Base-by-base conservation (phyloP, 805 yeast species). In the Ogataea angusta region DNA sequence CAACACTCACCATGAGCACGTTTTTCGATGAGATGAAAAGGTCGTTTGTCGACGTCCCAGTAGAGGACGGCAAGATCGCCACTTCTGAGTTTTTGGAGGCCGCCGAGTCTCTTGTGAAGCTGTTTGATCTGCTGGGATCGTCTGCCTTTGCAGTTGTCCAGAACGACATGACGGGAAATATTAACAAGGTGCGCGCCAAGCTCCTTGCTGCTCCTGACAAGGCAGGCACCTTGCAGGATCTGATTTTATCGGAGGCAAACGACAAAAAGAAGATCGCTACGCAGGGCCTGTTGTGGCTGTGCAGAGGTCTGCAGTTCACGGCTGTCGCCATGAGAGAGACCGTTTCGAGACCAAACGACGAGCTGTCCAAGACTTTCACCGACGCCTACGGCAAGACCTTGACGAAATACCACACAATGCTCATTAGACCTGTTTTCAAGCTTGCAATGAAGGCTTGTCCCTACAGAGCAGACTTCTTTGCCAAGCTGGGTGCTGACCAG, bases 381-480 rank as follows among this genome's bases (percentile, higher is more conserved):
- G 84, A 81, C 54, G 85, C 95, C n/a, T 88, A 88, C 69, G 58
- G 72, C 47, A 84, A 82, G 67, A 88, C 96, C 5, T 74, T 88
- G 60, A 74, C 83, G 45, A 80, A 88, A 64, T 82, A 79, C 67
- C 96, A 88, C 68, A 80, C 82, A 39, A 77, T 88, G 75, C 69
- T 88, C 56, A 73, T 88, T 47, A 84, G 82, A 58, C 95, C 95
- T 19, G 79, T 89, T 38, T 88, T 88, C 76, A 86, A 86, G 67
- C 73, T 89, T 61, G 96, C 96, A 35, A 89, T 88, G 96, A 85
- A 85, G 64, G 95, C 95, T 2, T 86, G 95, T 64, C 96, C 96
- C 10, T 89, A 86, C 67, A 78, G 95, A 69, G 79, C 77, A 61
- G 95, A 80, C 58, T 85, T 88, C 60, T 88, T 86, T 57, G 81